Percentiles rank a stretch among this genome's conserved stretches.
These are phyloP conservation scores for Claviceps pazoutovae DNA, from an alignment of 2,329 filamentous ascomycete species.

Conservation along the genomic window DNA sequence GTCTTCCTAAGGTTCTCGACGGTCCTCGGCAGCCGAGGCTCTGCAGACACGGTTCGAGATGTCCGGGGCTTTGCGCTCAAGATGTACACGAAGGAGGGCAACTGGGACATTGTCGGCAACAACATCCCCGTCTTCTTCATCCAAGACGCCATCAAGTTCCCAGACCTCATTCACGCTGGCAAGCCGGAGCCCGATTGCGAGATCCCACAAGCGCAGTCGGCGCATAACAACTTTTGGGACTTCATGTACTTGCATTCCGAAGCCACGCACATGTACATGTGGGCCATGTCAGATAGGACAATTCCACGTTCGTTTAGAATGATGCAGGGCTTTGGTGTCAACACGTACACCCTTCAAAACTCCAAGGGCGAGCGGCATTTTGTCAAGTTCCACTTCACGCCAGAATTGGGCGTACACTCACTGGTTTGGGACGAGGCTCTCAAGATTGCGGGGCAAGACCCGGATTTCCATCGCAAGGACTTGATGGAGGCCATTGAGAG, in stretches of 20 bases:
- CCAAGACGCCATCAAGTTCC: constrained; percentile 62
- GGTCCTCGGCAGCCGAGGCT: constrained; percentile 59
- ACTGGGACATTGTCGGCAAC: constrained; percentile 7
- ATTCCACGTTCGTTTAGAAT: constrained; percentile 66
- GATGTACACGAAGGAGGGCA: constrained; percentile 47
- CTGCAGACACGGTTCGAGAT: constrained; percentile 71
- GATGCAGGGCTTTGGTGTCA: constrained; percentile 80
- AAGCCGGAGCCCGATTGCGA: constrained; percentile 45
- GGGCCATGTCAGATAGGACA: constrained; percentile 60
- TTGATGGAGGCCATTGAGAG: constrained; percentile 60
- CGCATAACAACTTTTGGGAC: constrained; percentile 69
- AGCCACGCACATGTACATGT: constrained; percentile 67
- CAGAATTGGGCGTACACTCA: constrained; percentile 61
- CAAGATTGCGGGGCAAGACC: constrained; percentile 60
- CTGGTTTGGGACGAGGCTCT: constrained; percentile 70
- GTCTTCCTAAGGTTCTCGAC: constrained; percentile 54
- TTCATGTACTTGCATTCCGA: constrained; percentile 51
- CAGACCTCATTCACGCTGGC: constrained; percentile 46
- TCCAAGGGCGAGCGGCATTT: constrained; percentile 54
- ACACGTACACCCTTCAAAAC: constrained; percentile 60
- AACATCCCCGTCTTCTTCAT: constrained; percentile 19
- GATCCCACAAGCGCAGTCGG: constrained; percentile 55
- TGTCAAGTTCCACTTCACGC: constrained; percentile 67
- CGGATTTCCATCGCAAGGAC: constrained; percentile 72
- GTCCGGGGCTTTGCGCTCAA: constrained; percentile 62